Conservation (phyloP, 768 basidiomycete species). For the Hygrocybe punicea region DNA sequence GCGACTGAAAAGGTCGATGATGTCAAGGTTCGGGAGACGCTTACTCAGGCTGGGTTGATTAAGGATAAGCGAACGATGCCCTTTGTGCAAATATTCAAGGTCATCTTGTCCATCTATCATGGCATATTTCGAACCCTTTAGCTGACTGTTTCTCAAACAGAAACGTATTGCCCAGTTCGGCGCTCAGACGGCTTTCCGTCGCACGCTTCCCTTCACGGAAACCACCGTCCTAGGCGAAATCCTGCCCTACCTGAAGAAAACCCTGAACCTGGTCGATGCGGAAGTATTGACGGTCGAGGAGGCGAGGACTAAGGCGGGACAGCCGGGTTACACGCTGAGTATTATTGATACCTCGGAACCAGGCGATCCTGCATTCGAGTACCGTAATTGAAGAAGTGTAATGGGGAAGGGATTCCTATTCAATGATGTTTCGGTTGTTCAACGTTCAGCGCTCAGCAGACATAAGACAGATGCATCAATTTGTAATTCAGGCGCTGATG, state of each 20-base stretch:
- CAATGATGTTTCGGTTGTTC: no score
- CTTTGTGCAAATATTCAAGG: conserved; percentile 92
- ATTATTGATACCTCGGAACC: conserved; percentile 88
- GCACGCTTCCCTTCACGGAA: conserved; percentile 82
- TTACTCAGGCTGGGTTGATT: conserved; percentile 73
- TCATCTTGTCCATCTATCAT: conserved; percentile 28
- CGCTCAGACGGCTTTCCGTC: conserved; percentile 73
- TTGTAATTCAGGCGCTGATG: no score
- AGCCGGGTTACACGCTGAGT: conserved; percentile 57
- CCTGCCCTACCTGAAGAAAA: conserved; percentile 76
- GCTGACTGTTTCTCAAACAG: conserved; percentile 36
- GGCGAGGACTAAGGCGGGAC: conserved; percentile 50
- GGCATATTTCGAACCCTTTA: not conserved
- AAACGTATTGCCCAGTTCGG: conserved; percentile 81
- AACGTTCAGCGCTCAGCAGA: no score
- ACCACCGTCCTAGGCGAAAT: conserved; percentile 65
- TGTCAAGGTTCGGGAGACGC: conserved; percentile 61
- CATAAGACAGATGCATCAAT: no score
- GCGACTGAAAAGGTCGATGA: conserved; percentile 73
- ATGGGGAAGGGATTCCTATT: no score
- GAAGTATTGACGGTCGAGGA: conserved; percentile 70
- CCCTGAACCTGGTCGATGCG: conserved; percentile 65
- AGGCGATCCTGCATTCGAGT: conserved; percentile 81
- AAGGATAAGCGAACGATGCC: conserved; percentile 98
- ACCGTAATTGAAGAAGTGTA: conserved; percentile 61